Evolutionary conservation across 2,329 filamentous ascomycete species (phyloP).

Genomic region (Pochonia chlamydosporia): DNA sequence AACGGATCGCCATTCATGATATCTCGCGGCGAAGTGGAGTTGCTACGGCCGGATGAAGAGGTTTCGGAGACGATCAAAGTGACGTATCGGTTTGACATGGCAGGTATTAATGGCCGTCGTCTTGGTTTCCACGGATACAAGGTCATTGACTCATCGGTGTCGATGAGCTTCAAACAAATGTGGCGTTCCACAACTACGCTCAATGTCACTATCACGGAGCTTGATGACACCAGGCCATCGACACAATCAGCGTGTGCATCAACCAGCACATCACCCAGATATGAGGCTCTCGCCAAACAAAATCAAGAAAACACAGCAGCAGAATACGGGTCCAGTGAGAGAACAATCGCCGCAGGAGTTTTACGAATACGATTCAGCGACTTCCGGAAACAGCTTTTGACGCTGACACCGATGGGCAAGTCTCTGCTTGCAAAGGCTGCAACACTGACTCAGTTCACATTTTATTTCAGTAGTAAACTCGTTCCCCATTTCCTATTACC

Average conservation of each 20-base stretch:
- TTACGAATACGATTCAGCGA: conserved; percentile 47
- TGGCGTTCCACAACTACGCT: conserved; percentile 59
- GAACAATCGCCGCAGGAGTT: conserved; percentile 46
- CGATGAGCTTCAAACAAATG: conserved; percentile 48
- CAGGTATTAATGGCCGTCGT: conserved; percentile 42
- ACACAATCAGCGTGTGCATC: too few species aligned
- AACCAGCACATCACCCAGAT: too few species aligned
- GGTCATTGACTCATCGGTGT: conserved; percentile 53
- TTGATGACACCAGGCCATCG: conserved; percentile 1
- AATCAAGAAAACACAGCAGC: too few species aligned
- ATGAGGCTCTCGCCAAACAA: too few species aligned
- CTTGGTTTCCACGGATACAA: conserved; percentile 59
- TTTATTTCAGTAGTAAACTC: conserved; percentile 50
- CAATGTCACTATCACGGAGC: conserved; percentile 52
- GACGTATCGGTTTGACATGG: conserved; percentile 57
- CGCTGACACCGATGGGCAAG: conserved; percentile 44
- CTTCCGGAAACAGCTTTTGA: conserved; percentile 49
- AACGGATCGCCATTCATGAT: conserved; percentile 55
- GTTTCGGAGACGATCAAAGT: conserved; percentile 53
- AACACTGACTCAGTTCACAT: conserved; percentile 45
- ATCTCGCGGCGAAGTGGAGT: conserved; percentile 48
- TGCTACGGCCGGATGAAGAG: conserved; percentile 48
- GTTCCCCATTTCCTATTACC: conserved; percentile 48
- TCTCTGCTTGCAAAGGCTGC: conserved; percentile 36
- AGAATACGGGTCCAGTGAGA: too few species aligned